Conservation (phyloP, 2,329 filamentous ascomycete genomes). For the Fusarium praegraminearum region DNA sequence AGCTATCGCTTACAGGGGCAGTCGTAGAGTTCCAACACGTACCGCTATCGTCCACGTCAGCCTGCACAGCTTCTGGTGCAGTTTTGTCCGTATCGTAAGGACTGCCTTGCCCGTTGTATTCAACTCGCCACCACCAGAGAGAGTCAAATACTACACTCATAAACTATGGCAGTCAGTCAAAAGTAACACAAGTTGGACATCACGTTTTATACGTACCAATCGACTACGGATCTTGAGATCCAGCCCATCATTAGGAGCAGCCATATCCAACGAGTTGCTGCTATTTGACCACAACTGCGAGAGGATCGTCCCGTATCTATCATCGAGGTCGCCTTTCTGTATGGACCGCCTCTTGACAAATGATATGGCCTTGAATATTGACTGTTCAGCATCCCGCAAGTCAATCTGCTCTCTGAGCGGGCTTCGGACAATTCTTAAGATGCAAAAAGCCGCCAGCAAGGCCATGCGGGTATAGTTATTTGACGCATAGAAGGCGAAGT, state of each 20-base stretch:
- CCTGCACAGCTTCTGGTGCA: not conserved
- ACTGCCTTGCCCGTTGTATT: slow-evolving; percentile 12
- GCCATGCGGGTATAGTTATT: slow-evolving; percentile 5
- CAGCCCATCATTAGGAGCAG: not conserved
- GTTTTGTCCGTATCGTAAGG: not conserved
- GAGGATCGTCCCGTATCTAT: slow-evolving; percentile 4
- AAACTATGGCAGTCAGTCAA: not conserved
- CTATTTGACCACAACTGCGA: slow-evolving; percentile 14
- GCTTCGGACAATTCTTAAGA: slow-evolving; percentile 5
- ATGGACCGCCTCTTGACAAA: slow-evolving; percentile 6
- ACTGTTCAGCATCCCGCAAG: slow-evolving; percentile 8
- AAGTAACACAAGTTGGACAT: too few species aligned
- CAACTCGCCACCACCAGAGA: slow-evolving; percentile 14
- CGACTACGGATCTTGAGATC: slow-evolving; percentile 6
- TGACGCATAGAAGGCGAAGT: slow-evolving; percentile 7
- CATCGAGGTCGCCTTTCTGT: slow-evolving; percentile 5
- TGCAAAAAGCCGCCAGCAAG: slow-evolving; percentile 11
- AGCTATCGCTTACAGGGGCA: not conserved
- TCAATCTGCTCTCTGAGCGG: slow-evolving; percentile 3
- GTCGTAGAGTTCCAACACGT: not conserved
- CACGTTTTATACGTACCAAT: not conserved
- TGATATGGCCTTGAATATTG: slow-evolving; percentile 4
- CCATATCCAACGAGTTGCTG: not conserved
- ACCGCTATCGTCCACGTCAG: not conserved
- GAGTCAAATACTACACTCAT: slow-evolving; percentile 12